These are phyloP conservation scores for Spinacia oleracea DNA, from an alignment of 179 eudicot genomes.

Conservation along the genomic window DNA sequence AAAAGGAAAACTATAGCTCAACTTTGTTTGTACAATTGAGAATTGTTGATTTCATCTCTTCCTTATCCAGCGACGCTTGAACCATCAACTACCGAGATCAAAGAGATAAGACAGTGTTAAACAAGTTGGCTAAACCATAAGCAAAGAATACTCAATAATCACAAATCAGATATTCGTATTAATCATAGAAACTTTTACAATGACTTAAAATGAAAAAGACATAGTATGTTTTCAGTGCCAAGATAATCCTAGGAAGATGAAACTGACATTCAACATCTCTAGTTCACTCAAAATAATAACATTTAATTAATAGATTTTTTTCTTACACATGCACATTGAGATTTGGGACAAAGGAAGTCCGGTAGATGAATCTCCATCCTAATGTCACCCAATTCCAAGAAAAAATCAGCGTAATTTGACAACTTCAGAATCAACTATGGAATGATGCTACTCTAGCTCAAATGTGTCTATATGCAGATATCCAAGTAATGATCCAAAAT, in stretches of 20 bases:
- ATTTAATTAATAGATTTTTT: too few relatives aligned
- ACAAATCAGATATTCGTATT: neutral
- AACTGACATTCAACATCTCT: too few relatives aligned
- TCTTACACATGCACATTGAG: too few relatives aligned
- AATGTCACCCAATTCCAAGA: neutral
- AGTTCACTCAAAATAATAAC: too few relatives aligned
- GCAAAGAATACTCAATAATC: neutral
- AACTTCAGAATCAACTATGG: neutral
- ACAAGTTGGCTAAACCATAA: neutral
- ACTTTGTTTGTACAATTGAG: constrained; percentile 69
- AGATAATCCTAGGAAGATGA: too few relatives aligned
- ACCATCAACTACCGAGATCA: constrained; percentile 59
- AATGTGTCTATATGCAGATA: neutral
- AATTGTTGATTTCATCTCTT: constrained; percentile 76
- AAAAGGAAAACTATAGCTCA: constrained; percentile 18
- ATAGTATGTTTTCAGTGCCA: too few relatives aligned
- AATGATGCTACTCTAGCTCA: neutral
- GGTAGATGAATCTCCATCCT: neutral
- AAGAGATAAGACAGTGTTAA: neutral
- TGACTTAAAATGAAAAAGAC: too few relatives aligned
- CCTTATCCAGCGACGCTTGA: constrained; percentile 63
- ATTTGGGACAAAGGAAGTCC: too few relatives aligned
- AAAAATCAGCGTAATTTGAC: neutral
- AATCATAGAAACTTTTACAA: neutral
- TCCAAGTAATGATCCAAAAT: neutral